Percentiles rank a stretch among this genome's conserved stretches.
phyloP scores from a whole-genome alignment of 2,329 filamentous ascomycete species.

The Verticillium nonalfalfae region DNA sequence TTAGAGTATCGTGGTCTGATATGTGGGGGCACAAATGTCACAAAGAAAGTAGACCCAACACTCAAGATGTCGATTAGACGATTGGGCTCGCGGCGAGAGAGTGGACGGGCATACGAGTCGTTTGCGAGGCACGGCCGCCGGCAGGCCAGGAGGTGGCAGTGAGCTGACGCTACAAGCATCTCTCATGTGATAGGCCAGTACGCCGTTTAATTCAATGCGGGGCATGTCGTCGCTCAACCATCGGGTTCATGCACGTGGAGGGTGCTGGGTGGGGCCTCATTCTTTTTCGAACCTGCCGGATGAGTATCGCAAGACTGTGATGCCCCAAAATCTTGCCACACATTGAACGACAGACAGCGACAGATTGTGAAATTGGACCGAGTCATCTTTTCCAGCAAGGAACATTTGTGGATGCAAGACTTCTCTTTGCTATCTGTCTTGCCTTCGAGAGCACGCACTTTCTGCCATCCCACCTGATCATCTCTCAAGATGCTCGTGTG shows the following conservation, averaged over 20 bases:
- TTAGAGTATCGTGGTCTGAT: neutral
- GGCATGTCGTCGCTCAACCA: neutral
- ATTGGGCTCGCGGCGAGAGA: neutral
- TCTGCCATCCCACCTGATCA: neutral
- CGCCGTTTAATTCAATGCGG: constrained; percentile 4
- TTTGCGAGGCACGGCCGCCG: neutral
- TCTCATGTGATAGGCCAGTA: neutral
- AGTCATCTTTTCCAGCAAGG: neutral
- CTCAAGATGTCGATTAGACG: neutral
- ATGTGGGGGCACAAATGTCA: neutral
- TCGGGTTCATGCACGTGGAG: neutral
- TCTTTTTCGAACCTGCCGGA: neutral
- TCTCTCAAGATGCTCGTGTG: neutral
- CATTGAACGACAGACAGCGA: neutral
- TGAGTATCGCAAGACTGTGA: neutral
- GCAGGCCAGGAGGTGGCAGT: constrained; percentile 4
- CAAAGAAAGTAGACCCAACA: neutral
- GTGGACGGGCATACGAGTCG: neutral
- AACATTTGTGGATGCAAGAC: neutral
- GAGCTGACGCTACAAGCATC: neutral
- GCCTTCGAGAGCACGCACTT: neutral
- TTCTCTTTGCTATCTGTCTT: too few species aligned
- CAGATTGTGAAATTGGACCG: neutral
- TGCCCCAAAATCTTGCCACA: neutral
- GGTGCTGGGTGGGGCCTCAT: neutral